Base-by-base conservation (phyloP, 257 asterid genomes). In the Ophiorrhiza pumila region DNA sequence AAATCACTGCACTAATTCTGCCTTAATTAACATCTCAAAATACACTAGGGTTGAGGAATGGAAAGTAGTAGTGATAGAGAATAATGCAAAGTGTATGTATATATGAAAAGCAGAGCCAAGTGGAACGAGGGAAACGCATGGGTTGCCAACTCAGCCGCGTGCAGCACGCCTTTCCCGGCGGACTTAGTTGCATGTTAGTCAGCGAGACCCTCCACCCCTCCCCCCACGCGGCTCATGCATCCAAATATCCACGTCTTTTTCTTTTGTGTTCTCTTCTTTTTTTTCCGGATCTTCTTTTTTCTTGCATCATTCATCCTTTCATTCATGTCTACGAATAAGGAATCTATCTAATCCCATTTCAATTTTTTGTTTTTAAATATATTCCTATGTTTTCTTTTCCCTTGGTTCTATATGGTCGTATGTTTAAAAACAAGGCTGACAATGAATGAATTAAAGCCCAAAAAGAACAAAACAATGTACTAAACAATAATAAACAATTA, bases 131-230 rank as follows among this genome's bases (percentile, higher is more conserved):
- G 59, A 69, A 50, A 32, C 49, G 47, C 46, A 32, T 69, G 32
- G 67, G 35, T n/a, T 2, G 35, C 69, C 69, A 65, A 65, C 69
- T 39, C 52, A 65, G 53, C n/a, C 53, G 53, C 53, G n/a, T 64
- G 69, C 50, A 1, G 69, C 69, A 39, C 52, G 47, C 25, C 5
- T 63, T 23, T 8, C 68, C 68, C 50, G 50, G 20, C 68, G 32
- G 68, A 46, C 39, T 65, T 34, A 35, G 34, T 52, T 3, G 34
- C 69, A 41, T n/a, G 55, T 13, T 65, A 23, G 12, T 41, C 70
- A 65, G 52, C 22, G 43, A 5, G 8, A n/a, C n/a, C n/a, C n/a
- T n/a, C n/a, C n/a, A n/a, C n/a, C n/a, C n/a, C n/a, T n/a, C n/a
- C n/a, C n/a, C 34, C 32, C 63, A 57, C 63, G 65, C 65, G 65